These are phyloP conservation scores for Candida tibetensis DNA, from an alignment of 805 yeast species.

Conservation along the genomic window DNA sequence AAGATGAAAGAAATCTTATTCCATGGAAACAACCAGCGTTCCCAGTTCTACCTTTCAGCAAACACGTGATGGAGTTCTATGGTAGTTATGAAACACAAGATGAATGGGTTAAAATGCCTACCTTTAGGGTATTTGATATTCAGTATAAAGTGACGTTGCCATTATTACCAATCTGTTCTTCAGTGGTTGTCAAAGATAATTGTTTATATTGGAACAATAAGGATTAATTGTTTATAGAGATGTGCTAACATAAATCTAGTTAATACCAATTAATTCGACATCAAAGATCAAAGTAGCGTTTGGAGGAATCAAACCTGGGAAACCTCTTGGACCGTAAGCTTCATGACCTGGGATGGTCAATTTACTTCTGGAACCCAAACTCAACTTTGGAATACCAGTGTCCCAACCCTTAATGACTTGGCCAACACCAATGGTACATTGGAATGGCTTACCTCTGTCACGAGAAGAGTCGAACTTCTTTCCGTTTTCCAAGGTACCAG, in stretches of 20 bases:
- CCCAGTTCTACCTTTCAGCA: constrained; percentile 62
- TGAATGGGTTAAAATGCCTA: constrained; percentile 47
- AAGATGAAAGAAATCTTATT: constrained; percentile 19
- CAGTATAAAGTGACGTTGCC: constrained; percentile 64
- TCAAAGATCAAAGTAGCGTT: constrained; percentile 89
- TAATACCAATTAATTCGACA: constrained; percentile 65
- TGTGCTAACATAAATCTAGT: constrained; percentile 24
- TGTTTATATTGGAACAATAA: constrained; percentile 15
- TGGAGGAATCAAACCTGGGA: constrained; percentile 96
- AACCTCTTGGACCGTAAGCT: constrained; percentile 93
- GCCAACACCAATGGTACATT: constrained; percentile 91
- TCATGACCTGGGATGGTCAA: constrained; percentile 89
- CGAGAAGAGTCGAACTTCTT: constrained; percentile 94
- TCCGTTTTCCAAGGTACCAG: constrained; percentile 93
- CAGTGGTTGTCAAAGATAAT: constrained; percentile 15
- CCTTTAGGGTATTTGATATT: constrained; percentile 62
- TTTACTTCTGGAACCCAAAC: constrained; percentile 90
- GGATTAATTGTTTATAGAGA: neutral
- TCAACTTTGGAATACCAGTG: constrained; percentile 86
- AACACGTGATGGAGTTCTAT: constrained; percentile 40
- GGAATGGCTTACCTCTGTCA: constrained; percentile 95
- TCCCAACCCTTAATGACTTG: constrained; percentile 98
- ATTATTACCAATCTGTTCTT: constrained; percentile 23
- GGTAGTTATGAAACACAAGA: constrained; percentile 15
- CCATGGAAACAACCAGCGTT: constrained; percentile 34